These are phyloP conservation scores for Irpex sp. DNA, from an alignment of 1,284 basidiomycete species.

Conservation along the genomic window DNA sequence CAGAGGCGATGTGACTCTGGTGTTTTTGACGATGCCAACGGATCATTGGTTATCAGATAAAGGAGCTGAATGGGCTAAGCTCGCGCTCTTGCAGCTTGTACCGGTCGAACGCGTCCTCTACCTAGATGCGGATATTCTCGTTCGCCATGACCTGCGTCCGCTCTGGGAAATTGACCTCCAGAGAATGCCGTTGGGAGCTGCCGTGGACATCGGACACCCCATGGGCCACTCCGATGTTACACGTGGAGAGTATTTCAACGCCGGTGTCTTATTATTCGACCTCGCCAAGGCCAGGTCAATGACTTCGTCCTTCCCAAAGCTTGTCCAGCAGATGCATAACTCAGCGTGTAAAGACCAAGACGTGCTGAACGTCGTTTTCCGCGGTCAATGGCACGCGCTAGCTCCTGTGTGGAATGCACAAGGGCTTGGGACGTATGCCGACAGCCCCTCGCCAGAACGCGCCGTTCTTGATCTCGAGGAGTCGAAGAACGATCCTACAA, in stretches of 20 bases:
- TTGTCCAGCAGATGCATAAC: conserved; percentile 26
- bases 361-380: conserved; percentile 45
- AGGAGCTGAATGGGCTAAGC: conserved; percentile 45
- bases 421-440: conserved; percentile 53
- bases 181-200: conserved; percentile 40
- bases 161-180: conserved; percentile 46
- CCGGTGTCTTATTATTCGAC: conserved; percentile 51
- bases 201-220: conserved; percentile 47
- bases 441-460: conserved; percentile 31
- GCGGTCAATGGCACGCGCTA: conserved; percentile 36
- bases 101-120: conserved; percentile 50
- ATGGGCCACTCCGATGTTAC: conserved; percentile 37
- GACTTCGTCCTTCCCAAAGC: conserved; percentile 23
- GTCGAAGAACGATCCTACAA: conserved; percentile 35
- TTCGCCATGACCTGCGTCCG: conserved; percentile 35
- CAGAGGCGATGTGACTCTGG: conserved; percentile 32
- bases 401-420: conserved; percentile 51
- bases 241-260: conserved; percentile 46
- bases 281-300: conserved; percentile 34
- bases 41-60: conserved; percentile 26
- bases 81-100: conserved; percentile 41
- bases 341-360: conserved; percentile 46
- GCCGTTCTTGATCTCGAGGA: conserved; percentile 27
- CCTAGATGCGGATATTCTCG: conserved; percentile 50
- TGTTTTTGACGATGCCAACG: conserved; percentile 37